Percentiles rank a stretch among this genome's conserved stretches.
Evolutionary conservation across 192 early-diverging fungal genomes (phyloP).

Genomic region (Funneliformis mosseae): DNA sequence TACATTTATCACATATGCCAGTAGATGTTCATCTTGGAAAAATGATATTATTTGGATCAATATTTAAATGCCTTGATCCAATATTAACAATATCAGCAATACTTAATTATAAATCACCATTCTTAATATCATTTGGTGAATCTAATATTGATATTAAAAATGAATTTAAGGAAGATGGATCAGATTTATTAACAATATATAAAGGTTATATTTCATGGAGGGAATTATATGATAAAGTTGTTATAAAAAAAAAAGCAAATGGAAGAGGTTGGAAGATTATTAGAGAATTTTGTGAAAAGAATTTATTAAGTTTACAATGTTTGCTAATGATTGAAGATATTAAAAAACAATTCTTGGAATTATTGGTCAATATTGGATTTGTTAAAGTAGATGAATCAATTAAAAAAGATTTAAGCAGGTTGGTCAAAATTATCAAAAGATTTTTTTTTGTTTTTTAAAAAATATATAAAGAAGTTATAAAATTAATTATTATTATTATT

Average conservation of each 20-base stretch:
- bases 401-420: conserved; percentile 36
- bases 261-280: not conserved
- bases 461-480: too few species aligned
- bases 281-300: conserved; percentile 46
- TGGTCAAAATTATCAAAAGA: not conserved
- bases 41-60: conserved; percentile 77
- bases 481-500: not conserved
- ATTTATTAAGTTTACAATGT: conserved; percentile 56
- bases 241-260: conserved; percentile 29
- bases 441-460: not conserved
- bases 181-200: conserved; percentile 56
- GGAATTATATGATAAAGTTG: conserved; percentile 34
- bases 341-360: conserved; percentile 55
- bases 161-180: conserved; percentile 47
- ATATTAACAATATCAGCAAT: conserved; percentile 72
- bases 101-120: conserved; percentile 62
- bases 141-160: conserved; percentile 45
- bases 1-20: conserved; percentile 68
- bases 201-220: conserved; percentile 57
- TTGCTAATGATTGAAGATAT: conserved; percentile 59
- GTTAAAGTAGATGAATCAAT: conserved; percentile 39
- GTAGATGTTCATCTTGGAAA: conserved; percentile 81
- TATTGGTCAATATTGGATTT: conserved; percentile 56
- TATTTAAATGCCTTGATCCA: conserved; percentile 76
- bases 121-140: conserved; percentile 58